Percentiles rank a stretch among this genome's conserved stretches.
phyloP scores from a whole-genome alignment of 352 stramenopile species.

The Plasmopara halstedii region DNA sequence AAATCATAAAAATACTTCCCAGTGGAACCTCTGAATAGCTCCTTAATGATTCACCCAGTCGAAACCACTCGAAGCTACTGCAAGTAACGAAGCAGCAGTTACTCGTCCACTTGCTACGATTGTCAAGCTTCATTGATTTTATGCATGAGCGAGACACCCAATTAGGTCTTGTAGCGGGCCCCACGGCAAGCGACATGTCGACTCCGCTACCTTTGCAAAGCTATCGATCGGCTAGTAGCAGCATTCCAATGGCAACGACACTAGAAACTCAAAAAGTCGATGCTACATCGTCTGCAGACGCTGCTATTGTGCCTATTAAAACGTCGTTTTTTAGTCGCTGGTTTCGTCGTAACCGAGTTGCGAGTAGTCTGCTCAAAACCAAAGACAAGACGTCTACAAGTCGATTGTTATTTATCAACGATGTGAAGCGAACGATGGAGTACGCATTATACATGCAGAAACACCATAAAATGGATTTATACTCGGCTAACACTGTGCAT shows the following conservation, averaged over 20 bases:
- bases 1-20: too few relatives aligned
- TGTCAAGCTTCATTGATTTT: slow-evolving; percentile 11
- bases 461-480: slow-evolving; percentile 24
- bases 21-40: too few relatives aligned
- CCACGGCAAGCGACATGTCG: slow-evolving; percentile 18
- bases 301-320: background rate
- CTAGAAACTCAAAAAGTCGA: slow-evolving; percentile 16
- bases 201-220: slow-evolving; percentile 8
- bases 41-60: too few relatives aligned
- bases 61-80: background rate
- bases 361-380: background rate
- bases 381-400: slow-evolving; percentile 28
- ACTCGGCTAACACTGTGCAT: slow-evolving; percentile 53
- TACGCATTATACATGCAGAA: slow-evolving; percentile 49
- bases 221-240: slow-evolving; percentile 10
- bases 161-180: slow-evolving; percentile 8
- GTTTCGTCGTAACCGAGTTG: slow-evolving; percentile 13
- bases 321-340: slow-evolving; percentile 1
- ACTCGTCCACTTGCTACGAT: background rate
- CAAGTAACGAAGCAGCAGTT: background rate
- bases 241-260: slow-evolving; percentile 1
- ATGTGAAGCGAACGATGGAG: slow-evolving; percentile 50
- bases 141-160: slow-evolving; percentile 20
- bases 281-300: slow-evolving; percentile 7
- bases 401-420: slow-evolving; percentile 68